Evolutionary conservation across 371 early-diverging fungal species (phyloP).

Genomic region (Mucor piriformis): DNA sequence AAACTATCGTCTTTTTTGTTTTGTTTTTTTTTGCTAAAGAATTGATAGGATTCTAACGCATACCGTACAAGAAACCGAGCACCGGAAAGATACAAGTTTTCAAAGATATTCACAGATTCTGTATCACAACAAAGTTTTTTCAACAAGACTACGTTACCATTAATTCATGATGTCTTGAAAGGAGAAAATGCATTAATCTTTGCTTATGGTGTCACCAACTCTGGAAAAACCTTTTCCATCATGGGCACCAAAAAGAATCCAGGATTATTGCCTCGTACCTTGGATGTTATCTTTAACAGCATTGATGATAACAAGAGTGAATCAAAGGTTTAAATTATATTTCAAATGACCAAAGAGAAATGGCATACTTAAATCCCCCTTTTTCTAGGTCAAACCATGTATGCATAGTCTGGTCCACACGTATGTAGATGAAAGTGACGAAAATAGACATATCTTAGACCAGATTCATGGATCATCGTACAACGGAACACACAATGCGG

Average conservation of each 20-base stretch:
- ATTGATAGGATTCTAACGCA: slow-evolving; percentile 35
- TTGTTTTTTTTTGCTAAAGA: not conserved
- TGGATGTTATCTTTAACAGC: slow-evolving; percentile 64
- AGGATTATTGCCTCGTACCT: slow-evolving; percentile 65
- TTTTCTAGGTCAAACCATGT: slow-evolving; percentile 27
- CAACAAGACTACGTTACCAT: slow-evolving; percentile 59
- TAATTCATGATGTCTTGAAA: slow-evolving; percentile 51
- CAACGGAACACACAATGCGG: not conserved
- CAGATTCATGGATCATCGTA: not conserved
- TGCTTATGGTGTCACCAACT: slow-evolving; percentile 80
- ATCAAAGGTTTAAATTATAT: slow-evolving; percentile 44
- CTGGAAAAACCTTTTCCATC: slow-evolving; percentile 81
- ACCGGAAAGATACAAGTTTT: slow-evolving; percentile 65
- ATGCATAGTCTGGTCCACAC: slow-evolving; percentile 50
- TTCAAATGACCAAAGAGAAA: too few relatives aligned
- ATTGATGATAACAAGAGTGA: slow-evolving; percentile 35
- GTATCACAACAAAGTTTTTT: slow-evolving; percentile 61
- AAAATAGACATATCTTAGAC: slow-evolving; percentile 32
- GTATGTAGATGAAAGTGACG: slow-evolving; percentile 36
- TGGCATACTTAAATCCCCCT: too few relatives aligned
- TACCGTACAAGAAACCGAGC: slow-evolving; percentile 48
- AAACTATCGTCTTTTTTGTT: too few relatives aligned
- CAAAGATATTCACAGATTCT: slow-evolving; percentile 60
- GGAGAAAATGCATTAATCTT: slow-evolving; percentile 72
- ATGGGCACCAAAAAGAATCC: slow-evolving; percentile 59